Evolutionary conservation across 2,329 filamentous ascomycete species (phyloP), one percentile per base, ranked within the genome.

Genomic region (Colletotrichum ledebouriae): DNA sequence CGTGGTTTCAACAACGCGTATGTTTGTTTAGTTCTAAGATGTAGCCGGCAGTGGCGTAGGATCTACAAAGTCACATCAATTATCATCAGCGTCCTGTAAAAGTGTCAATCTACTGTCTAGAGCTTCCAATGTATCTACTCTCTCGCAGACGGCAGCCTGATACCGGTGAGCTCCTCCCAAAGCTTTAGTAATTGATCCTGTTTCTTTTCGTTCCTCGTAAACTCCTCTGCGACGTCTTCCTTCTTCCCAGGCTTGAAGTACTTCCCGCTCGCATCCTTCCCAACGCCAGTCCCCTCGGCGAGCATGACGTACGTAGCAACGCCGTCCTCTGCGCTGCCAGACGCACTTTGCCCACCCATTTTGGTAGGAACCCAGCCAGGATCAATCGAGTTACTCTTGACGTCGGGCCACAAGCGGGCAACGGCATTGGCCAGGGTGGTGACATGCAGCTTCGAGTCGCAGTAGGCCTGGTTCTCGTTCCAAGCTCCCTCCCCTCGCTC

Each of bases 351-450:
- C 3, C 82, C 87, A 9, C 85, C 85, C 82, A 87, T 85, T 75
- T 86, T 87, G 0, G 85, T 86, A 10, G 83, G 76, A 42, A 87
- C 82, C 85, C 85, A 87, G 1, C 85, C 85, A 0, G 86, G 85
- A 72, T 86, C 81, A 55, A 85, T 76, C 0, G 81, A 78, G 49
- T 84, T 84, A 39, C 81, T 82, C 70, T 82, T 76, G 0, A 85
- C 81, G 0, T 71, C 72, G 7, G 60, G 63, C 75, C 82, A 84
- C 7, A 79, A 76, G 12, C 83, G 76, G 0, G 86, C 81, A 66
- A 89, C 85, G 2, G 83, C 85, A 63, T 85, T 86, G 1, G 86
- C 84, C 13, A 89, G 78, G 75, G 89, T 79, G 37, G 86, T 77
- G 67, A 86, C 82, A 69, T 89, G 85, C 37, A 89, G 73, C 74